Evolutionary conservation across 1,139 yeast species (phyloP).

Genomic region (Protomyces macrosporus): DNA sequence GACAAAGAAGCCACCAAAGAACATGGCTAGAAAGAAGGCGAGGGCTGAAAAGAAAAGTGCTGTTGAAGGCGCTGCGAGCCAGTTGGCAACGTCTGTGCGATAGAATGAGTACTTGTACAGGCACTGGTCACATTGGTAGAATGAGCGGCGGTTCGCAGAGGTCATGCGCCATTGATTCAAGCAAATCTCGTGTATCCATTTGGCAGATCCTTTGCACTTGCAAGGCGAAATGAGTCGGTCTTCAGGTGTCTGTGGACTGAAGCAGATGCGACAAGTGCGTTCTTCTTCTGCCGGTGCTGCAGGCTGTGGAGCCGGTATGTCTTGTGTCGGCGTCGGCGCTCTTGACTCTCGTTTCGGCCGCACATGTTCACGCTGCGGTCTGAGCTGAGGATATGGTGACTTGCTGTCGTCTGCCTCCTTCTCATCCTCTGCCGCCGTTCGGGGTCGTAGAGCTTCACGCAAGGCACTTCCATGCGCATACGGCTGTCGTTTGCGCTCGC

Average conservation of each 20-base stretch:
- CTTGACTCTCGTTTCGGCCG: neutral
- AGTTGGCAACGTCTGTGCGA: slow-evolving; percentile 20
- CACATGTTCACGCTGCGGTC: neutral
- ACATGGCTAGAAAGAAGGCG: slow-evolving; percentile 10
- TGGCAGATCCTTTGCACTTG: slow-evolving; percentile 17
- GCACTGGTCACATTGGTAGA: slow-evolving; percentile 25
- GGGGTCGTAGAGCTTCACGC: neutral
- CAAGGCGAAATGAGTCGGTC: slow-evolving; percentile 21
- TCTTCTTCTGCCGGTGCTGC: slow-evolving; percentile 1
- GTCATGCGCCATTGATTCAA: slow-evolving; percentile 19
- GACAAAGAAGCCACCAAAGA: slow-evolving; percentile 23
- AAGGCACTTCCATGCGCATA: neutral
- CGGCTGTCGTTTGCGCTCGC: neutral
- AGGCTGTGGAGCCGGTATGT: neutral
- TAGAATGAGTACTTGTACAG: slow-evolving; percentile 24
- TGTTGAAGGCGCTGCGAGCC: slow-evolving; percentile 7
- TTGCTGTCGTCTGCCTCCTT: too few relatives aligned
- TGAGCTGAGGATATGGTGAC: neutral
- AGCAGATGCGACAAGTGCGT: slow-evolving; percentile 23
- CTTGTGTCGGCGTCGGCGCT: neutral
- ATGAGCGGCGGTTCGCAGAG: slow-evolving; percentile 11
- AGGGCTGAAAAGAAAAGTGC: neutral
- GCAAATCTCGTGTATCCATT: slow-evolving; percentile 22
- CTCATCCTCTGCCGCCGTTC: neutral
- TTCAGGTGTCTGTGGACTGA: slow-evolving; percentile 12